Percentiles rank a stretch among this genome's conserved stretches.
phyloP scores from a whole-genome alignment of 495 filamentous ascomycete species.

The Durotheca rogersii region DNA sequence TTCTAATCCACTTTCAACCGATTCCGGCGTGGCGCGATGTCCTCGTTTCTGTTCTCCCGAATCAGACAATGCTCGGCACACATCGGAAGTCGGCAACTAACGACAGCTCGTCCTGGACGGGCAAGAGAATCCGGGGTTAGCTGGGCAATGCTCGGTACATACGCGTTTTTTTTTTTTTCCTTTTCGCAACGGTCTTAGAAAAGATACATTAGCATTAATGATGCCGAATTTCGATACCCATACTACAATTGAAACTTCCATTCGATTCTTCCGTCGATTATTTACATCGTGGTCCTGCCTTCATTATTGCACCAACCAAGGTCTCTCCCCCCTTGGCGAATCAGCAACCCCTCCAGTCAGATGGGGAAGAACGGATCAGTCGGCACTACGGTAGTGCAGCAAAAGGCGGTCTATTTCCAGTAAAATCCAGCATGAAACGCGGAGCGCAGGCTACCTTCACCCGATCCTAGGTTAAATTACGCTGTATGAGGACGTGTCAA shows the following conservation, averaged over 20 bases:
- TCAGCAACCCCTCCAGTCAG: no score
- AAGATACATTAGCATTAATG: slow-evolving; percentile 21
- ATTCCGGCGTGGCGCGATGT: slow-evolving; percentile 8
- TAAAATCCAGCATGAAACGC: no score
- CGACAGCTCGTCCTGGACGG: not conserved
- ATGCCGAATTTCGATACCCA: slow-evolving; percentile 33
- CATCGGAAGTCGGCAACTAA: not conserved
- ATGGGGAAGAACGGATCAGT: no score
- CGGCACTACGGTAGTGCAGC: no score
- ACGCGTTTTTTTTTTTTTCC: no score
- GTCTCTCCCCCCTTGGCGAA: no score
- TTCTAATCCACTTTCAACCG: slow-evolving; percentile 10
- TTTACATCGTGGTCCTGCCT: no score
- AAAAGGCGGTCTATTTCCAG: no score
- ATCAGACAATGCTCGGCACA: slow-evolving; percentile 2
- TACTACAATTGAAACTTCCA: not conserved
- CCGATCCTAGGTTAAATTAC: no score
- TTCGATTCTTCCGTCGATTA: not conserved
- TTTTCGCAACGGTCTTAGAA: slow-evolving; percentile 19
- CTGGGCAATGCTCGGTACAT: slow-evolving; percentile 15
- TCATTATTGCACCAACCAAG: no score
- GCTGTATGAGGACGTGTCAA: no score
- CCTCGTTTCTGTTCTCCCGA: not conserved
- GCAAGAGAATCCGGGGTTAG: slow-evolving; percentile 1
- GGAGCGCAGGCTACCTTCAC: no score